Evolutionary conservation across 139 green algal species (phyloP), one percentile per base, ranked within the genome.

Genomic region (Ettlia oleoabundans): DNA sequence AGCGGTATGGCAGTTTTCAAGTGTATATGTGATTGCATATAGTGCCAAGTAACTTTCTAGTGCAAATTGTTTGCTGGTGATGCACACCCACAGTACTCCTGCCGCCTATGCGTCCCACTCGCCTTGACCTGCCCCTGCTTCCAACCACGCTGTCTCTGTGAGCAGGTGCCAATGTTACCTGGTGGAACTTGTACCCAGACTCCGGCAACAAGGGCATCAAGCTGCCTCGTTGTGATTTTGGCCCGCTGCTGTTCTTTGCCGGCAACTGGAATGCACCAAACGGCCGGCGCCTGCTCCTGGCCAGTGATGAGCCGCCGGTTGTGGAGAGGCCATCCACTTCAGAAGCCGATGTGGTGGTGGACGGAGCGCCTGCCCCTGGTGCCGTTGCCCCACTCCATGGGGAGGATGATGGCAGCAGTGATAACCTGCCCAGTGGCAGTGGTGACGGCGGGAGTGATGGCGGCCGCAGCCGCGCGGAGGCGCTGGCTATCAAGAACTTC

Each of bases 141-240:
- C 13, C 47, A 10, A 10, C 47, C 47, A 15, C 15, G 47, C 47
- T 58, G 47, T 58, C 1, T 32, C 5, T 19, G 9, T 35, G 4
- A 22, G 35, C 73, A 80, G 73, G 52, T 13, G 51, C 73, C 26
- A 69, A 67, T 52, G 38, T 65, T 22, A 67, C 73, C 0, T 80
- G 73, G 73, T 80, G 73, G 73, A 55, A 53, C 73, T 26, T 80
- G 35, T 47, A 53, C 19, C 35, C 8, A 33, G 2, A 3, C 26
- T 28, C 26, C 35, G 37, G 73, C 53, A 4, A 67, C 10, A 24
- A 32, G 42, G 21, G 55, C 21, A 63, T 80, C 9, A 24, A 43
- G 47, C 73, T 80, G 53, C 73, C 73, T 1, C 53, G 52, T 26
- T 80, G 73, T 53, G 35, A 80, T 24, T 80, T 41, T 30, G 73